Conservation (phyloP, 805 yeast species). For the Wickerhamomyces ciferrii region DNA sequence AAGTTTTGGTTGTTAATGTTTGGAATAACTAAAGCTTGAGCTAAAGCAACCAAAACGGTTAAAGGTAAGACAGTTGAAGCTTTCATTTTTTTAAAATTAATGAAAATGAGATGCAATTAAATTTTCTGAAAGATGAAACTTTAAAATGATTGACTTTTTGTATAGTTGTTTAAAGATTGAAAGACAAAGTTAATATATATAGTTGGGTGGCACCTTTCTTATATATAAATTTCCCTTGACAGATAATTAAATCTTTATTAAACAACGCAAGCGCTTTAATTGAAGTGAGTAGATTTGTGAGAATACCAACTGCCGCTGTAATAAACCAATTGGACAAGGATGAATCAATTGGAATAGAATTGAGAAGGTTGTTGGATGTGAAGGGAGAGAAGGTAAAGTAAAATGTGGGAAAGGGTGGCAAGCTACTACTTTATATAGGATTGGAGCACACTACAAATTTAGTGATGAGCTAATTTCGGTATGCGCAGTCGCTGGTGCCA, state of each 20-base stretch:
- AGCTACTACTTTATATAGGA: background rate
- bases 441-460: background rate
- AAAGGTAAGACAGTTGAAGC: conserved; percentile 23
- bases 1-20: conserved; percentile 37
- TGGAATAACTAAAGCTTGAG: conserved; percentile 62
- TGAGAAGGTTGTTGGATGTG: no score
- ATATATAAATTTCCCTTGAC: background rate
- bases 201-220: background rate
- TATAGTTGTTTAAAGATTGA: background rate
- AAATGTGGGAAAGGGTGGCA: background rate
- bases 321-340: background rate
- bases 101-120: background rate
- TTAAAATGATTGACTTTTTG: background rate
- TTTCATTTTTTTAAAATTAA: conserved; percentile 9
- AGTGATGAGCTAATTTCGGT: background rate
- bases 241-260: background rate
- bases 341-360: background rate
- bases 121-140: background rate
- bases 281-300: background rate
- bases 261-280: background rate
- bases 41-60: conserved; percentile 32
- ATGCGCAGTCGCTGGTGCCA: background rate
- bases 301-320: no score
- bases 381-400: background rate
- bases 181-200: no score